phyloP scores from a whole-genome alignment of 768 basidiomycete species.

The Polyporus arcularius region DNA sequence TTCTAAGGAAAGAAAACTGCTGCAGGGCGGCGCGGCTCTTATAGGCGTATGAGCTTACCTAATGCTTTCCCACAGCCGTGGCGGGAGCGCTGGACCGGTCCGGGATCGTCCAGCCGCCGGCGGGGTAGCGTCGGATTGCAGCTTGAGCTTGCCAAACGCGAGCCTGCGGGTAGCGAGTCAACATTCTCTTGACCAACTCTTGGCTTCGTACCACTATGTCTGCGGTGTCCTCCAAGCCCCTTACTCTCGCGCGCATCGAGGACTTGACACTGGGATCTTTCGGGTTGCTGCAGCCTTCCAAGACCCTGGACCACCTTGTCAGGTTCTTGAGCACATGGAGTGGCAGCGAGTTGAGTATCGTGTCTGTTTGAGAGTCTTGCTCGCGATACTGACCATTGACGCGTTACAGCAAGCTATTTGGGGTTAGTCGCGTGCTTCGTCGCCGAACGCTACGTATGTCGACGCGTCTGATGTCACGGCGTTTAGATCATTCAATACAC shows the following conservation, averaged over 20 bases:
- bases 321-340: slow-evolving; percentile 82
- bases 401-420: slow-evolving; percentile 66
- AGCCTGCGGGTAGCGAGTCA: too few species aligned
- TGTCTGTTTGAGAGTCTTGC: background rate
- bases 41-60: slow-evolving; percentile 40
- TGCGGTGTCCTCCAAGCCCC: slow-evolving; percentile 40
- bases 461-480: slow-evolving; percentile 1
- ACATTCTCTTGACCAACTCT: background rate
- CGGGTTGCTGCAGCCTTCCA: slow-evolving; percentile 55
- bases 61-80: slow-evolving; percentile 41
- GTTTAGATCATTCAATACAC: slow-evolving; percentile 71
- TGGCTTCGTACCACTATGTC: slow-evolving; percentile 46
- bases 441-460: background rate
- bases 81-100: slow-evolving; percentile 3
- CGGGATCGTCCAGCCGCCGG: slow-evolving; percentile 1
- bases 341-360: slow-evolving; percentile 70
- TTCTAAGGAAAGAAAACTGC: slow-evolving; percentile 42
- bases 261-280: slow-evolving; percentile 69
- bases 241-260: slow-evolving; percentile 53
- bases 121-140: slow-evolving; percentile 2
- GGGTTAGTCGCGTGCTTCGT: slow-evolving; percentile 42
- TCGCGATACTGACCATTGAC: background rate
- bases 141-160: background rate
- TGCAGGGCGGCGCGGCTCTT: slow-evolving; percentile 22
- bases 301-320: slow-evolving; percentile 70